Evolutionary conservation across 2,329 filamentous ascomycete species (phyloP).

Genomic region (Blastomyces percursus): DNA sequence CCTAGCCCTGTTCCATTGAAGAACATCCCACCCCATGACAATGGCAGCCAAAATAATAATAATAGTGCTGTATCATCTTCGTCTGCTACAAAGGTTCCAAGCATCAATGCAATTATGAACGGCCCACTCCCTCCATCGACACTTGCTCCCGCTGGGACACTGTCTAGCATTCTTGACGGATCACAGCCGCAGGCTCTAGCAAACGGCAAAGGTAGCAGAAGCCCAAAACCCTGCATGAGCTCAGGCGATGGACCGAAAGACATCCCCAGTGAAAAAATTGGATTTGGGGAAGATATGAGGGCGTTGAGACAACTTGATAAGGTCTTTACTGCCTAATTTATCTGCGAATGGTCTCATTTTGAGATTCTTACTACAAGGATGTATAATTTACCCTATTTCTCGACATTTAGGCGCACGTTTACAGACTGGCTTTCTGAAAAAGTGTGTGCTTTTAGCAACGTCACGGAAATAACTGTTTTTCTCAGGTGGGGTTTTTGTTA

Average conservation of each 20-base stretch:
- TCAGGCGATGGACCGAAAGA: conserved; percentile 36
- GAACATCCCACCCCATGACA: conserved; percentile 15
- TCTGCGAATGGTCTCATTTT: background rate
- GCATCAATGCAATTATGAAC: conserved; percentile 41
- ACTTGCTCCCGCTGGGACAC: conserved; percentile 16
- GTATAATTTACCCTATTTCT: background rate
- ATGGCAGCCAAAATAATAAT: conserved; percentile 7
- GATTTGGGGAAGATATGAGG: conserved; percentile 52
- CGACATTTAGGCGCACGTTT: background rate
- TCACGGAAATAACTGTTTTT: background rate
- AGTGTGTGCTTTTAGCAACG: background rate
- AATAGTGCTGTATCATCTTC: conserved; percentile 21
- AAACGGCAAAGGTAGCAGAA: conserved; percentile 5
- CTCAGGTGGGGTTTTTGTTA: background rate
- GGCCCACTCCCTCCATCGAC: conserved; percentile 20
- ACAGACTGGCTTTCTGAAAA: background rate
- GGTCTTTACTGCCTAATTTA: conserved; percentile 34
- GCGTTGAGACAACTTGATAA: conserved; percentile 55
- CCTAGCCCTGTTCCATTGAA: conserved; percentile 23
- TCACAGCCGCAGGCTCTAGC: conserved; percentile 10
- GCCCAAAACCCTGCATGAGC: conserved; percentile 9
- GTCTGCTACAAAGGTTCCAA: conserved; percentile 40
- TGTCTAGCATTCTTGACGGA: conserved; percentile 18
- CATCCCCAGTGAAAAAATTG: conserved; percentile 47
- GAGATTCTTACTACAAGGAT: background rate